Conservation (phyloP, 1,284 basidiomycete genomes). For the Tranzscheliella williamsii region DNA sequence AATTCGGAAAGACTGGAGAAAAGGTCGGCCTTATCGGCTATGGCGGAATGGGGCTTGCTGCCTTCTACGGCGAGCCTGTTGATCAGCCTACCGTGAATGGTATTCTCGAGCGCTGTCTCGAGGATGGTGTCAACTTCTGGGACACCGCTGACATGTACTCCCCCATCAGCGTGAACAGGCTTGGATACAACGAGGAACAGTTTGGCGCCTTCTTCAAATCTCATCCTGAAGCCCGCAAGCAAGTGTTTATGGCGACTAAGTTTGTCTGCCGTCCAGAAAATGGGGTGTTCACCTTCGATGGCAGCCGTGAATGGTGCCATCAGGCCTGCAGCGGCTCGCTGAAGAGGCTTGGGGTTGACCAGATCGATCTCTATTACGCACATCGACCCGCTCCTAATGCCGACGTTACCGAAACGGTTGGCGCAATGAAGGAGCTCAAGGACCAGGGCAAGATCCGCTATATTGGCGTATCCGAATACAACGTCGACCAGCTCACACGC, state of each 20-base stretch:
- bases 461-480: slow-evolving; percentile 69
- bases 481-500: slow-evolving; percentile 29
- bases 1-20: slow-evolving; percentile 30
- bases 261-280: slow-evolving; percentile 51
- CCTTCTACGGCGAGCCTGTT: slow-evolving; percentile 36
- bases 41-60: slow-evolving; percentile 42
- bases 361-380: slow-evolving; percentile 63
- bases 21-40: slow-evolving; percentile 34
- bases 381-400: slow-evolving; percentile 64
- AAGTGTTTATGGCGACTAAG: slow-evolving; percentile 63
- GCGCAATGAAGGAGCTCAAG: slow-evolving; percentile 73
- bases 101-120: slow-evolving; percentile 19
- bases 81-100: slow-evolving; percentile 16
- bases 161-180: slow-evolving; percentile 4
- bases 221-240: slow-evolving; percentile 51
- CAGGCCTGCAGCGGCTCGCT: slow-evolving; percentile 58
- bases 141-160: slow-evolving; percentile 51
- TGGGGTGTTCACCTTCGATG: slow-evolving; percentile 22
- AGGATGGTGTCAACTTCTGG: slow-evolving; percentile 29
- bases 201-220: slow-evolving; percentile 60
- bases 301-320: slow-evolving; percentile 53
- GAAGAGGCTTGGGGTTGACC: slow-evolving; percentile 57
- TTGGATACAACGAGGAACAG: slow-evolving; percentile 61
- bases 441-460: slow-evolving; percentile 73
- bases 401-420: slow-evolving; percentile 73